Percentiles rank a stretch among this genome's conserved stretches.
Evolutionary conservation across 345 rosid species (phyloP).

Genomic region (Salix viminalis): DNA sequence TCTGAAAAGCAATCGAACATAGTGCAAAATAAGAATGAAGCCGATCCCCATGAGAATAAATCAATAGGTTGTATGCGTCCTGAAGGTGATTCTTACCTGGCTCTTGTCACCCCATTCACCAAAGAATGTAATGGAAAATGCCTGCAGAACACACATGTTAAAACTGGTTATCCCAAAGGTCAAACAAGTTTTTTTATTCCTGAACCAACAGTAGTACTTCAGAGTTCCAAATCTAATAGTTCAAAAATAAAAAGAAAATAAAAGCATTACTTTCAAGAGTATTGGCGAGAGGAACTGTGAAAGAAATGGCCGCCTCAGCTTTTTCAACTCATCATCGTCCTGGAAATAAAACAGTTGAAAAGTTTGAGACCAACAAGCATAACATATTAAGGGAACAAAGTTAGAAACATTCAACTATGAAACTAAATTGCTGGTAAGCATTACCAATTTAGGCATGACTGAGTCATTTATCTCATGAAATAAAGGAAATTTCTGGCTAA

Average conservation of each 20-base stretch:
- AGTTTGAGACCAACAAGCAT: neutral
- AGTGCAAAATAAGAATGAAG: conserved; percentile 15
- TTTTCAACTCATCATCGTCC: conserved; percentile 70
- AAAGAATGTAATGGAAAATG: conserved; percentile 89
- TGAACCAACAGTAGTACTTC: neutral
- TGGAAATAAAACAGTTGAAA: conserved; percentile 22
- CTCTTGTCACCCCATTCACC: conserved; percentile 99
- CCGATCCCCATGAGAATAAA: neutral
- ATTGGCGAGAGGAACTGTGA: conserved; percentile 81
- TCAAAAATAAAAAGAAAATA: neutral
- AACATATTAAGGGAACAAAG: neutral
- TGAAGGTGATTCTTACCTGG: conserved; percentile 46
- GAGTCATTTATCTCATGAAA: neutral
- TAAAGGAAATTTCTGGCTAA: neutral
- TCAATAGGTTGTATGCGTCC: neutral
- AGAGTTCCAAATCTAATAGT: neutral
- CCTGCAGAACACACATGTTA: conserved; percentile 43
- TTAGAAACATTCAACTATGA: neutral
- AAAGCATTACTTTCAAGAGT: conserved; percentile 61
- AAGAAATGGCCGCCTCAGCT: conserved; percentile 61
- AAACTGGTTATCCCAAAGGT: conserved; percentile 7
- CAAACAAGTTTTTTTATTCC: neutral
- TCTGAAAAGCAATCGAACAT: conserved; percentile 39
- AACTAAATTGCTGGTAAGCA: neutral
- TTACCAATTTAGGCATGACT: neutral